Evolutionary conservation across 2,329 filamentous ascomycete species (phyloP).

Genomic region (Immersiporthe knoxdaviesiana): DNA sequence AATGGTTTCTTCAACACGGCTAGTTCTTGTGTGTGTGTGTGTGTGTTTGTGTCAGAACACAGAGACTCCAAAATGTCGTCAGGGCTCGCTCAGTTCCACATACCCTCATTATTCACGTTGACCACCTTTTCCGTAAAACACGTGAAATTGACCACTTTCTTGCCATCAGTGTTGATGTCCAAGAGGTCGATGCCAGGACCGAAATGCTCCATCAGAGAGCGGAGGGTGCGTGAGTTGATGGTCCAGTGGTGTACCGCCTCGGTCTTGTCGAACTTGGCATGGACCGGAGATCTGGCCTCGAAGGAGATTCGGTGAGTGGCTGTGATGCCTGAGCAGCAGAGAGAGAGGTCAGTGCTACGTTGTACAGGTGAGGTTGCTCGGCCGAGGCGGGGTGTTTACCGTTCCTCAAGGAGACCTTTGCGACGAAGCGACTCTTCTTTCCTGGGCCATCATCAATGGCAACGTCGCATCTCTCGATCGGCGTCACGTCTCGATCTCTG

Average conservation of each 20-base stretch:
- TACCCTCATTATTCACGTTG: constrained; percentile 61
- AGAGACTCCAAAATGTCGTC: constrained; percentile 12
- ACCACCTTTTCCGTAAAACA: constrained; percentile 81
- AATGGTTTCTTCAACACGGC: constrained; percentile 80
- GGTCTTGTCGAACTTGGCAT: constrained; percentile 72
- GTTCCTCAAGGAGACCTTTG: constrained; percentile 75
- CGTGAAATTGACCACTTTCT: constrained; percentile 74
- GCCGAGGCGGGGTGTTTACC: constrained; percentile 46
- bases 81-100: constrained; percentile 16
- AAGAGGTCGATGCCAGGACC: constrained; percentile 79
- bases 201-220: constrained; percentile 80
- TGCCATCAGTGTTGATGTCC: constrained; percentile 74
- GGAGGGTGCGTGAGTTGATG: constrained; percentile 70
- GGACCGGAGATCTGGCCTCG: constrained; percentile 72
- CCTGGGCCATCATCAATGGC: constrained; percentile 72
- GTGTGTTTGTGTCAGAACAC: constrained; percentile 28
- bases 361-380: background rate
- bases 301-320: constrained; percentile 79
- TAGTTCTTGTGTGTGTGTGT: no score
- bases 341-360: constrained; percentile 1
- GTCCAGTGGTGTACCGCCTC: constrained; percentile 72
- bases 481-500: constrained; percentile 65
- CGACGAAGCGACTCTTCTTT: constrained; percentile 72
- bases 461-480: constrained; percentile 76
- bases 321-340: constrained; percentile 59